phyloP scores from a whole-genome alignment of 768 basidiomycete species.

The Dentipellis sp. region DNA sequence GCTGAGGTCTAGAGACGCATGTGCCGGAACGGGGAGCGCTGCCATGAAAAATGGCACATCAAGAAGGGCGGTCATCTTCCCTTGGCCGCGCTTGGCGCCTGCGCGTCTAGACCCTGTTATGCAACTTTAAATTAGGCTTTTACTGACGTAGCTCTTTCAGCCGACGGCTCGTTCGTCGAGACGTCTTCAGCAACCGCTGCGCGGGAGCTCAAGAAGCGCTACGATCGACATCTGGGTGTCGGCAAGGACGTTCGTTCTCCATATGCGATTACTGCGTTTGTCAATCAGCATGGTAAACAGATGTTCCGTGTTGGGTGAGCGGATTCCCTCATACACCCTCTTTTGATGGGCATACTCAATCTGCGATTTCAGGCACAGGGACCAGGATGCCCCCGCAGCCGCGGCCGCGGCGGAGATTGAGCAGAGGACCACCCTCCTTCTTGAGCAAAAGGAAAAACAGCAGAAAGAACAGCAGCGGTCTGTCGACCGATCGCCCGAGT shows the following conservation, averaged over 20 bases:
- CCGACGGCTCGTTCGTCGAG: slow-evolving; percentile 71
- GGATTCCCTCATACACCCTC: background rate
- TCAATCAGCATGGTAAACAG: slow-evolving; percentile 72
- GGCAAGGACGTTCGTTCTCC: slow-evolving; percentile 62
- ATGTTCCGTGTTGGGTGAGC: slow-evolving; percentile 75
- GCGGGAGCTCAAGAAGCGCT: slow-evolving; percentile 65
- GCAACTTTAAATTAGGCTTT: no score
- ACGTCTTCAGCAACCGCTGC: slow-evolving; percentile 72
- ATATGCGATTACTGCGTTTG: slow-evolving; percentile 73
- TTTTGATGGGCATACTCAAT: background rate
- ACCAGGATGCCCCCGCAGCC: slow-evolving; percentile 50
- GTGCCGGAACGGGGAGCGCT: no score
- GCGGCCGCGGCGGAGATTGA: slow-evolving; percentile 38
- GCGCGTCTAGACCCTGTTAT: no score
- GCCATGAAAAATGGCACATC: no score
- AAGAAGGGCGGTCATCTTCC: no score
- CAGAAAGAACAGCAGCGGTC: slow-evolving; percentile 3
- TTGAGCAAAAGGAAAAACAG: slow-evolving; percentile 5
- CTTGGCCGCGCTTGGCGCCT: no score
- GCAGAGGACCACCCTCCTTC: slow-evolving; percentile 22
- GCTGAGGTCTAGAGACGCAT: no score
- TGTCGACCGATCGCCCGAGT: slow-evolving; percentile 3
- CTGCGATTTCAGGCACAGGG: slow-evolving; percentile 39
- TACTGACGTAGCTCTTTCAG: slow-evolving; percentile 24
- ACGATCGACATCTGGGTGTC: slow-evolving; percentile 63